Conservation (phyloP, 139 green algal species). For the Chlamydomonas sp. region DNA sequence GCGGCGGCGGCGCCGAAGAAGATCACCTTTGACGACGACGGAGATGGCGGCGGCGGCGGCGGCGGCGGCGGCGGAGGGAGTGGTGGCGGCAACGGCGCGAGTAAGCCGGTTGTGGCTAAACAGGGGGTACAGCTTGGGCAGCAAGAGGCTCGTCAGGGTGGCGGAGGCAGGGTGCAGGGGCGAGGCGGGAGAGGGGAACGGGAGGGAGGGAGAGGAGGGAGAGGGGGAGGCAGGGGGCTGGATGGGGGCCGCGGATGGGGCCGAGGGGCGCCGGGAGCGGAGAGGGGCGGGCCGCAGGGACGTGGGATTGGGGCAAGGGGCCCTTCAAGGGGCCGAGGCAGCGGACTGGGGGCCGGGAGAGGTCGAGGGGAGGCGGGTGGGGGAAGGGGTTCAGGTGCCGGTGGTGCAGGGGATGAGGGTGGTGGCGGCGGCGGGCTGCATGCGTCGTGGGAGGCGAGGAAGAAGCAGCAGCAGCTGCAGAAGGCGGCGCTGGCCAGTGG, state of each 20-base stretch:
- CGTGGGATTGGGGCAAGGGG: not conserved
- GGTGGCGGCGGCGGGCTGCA: not conserved
- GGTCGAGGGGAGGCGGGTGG: not conserved
- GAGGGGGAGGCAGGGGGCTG: not conserved
- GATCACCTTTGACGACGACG: not conserved
- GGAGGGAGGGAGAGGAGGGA: not conserved
- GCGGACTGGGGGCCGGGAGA: too few species aligned
- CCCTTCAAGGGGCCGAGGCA: too few species aligned
- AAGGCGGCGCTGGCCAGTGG: not conserved
- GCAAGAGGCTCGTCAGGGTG: too few species aligned
- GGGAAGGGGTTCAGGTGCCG: not conserved
- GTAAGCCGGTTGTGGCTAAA: not conserved
- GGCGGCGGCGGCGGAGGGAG: not conserved
- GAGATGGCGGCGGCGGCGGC: not conserved
- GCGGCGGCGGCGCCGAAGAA: not conserved
- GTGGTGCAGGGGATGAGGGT: not conserved
- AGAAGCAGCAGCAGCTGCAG: constrained; percentile 32
- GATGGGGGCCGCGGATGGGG: too few species aligned
- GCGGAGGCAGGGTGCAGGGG: too few species aligned
- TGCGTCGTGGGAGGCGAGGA: constrained; percentile 22
- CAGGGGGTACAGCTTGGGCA: too few species aligned
- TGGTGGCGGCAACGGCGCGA: not conserved
- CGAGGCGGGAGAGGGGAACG: too few species aligned
- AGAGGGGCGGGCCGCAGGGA: not conserved
- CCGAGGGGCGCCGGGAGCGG: too few species aligned